Percentiles rank a stretch among this genome's conserved stretches.
These are phyloP conservation scores for Magnolia kwangsiensis DNA, from an alignment of 164 flowering plant genomes.

Conservation along the genomic window DNA sequence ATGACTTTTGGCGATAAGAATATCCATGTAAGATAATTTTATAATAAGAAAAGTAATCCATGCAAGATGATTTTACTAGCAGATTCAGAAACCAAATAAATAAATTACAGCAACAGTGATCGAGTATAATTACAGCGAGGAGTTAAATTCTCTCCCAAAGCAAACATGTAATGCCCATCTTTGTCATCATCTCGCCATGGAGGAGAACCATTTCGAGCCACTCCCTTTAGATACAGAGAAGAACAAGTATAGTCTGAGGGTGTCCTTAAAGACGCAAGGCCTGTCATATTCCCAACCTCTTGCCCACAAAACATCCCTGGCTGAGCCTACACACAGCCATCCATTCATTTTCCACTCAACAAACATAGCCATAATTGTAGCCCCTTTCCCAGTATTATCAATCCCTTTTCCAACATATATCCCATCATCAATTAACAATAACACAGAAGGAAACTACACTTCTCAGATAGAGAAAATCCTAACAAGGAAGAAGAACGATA, in stretches of 20 bases:
- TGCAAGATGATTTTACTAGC: no score
- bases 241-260: constrained; percentile 52
- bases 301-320: constrained; percentile 76
- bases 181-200: constrained; percentile 96
- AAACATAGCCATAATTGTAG: constrained; percentile 14
- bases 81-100: no score
- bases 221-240: constrained; percentile 52
- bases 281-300: constrained; percentile 67
- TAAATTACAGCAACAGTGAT: constrained; percentile 23
- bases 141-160: constrained; percentile 94
- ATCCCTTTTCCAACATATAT: constrained; percentile 10
- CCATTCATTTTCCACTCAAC: constrained; percentile 49
- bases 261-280: constrained; percentile 60
- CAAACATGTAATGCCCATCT: constrained; percentile 99
- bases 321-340: constrained; percentile 98
- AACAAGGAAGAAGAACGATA: not conserved
- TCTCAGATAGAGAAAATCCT: not conserved
- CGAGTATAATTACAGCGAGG: constrained; percentile 94
- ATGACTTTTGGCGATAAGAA: no score
- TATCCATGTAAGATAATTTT: no score
- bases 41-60: no score
- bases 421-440: not conserved
- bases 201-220: constrained; percentile 87
- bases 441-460: not conserved
- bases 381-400: constrained; percentile 7